Evolutionary conservation across 192 early-diverging fungal genomes (phyloP).

Genomic region (Entomortierella beljakovae): DNA sequence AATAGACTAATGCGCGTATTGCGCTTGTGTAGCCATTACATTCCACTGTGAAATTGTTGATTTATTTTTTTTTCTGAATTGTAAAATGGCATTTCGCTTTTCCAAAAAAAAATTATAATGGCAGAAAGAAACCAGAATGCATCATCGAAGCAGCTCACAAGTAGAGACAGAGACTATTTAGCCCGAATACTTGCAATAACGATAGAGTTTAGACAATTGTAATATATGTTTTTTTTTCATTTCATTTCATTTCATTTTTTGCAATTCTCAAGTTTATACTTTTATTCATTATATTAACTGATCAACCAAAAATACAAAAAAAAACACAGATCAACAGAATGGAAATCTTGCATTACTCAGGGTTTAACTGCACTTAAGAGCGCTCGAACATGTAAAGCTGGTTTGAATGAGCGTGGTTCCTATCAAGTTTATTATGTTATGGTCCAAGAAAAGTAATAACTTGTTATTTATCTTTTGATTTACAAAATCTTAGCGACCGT

Average conservation of each 20-base stretch:
- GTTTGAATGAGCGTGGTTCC: neutral
- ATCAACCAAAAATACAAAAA: neutral
- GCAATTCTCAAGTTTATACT: neutral
- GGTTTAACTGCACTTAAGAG: constrained; percentile 35
- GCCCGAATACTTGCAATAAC: constrained; percentile 17
- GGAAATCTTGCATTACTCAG: constrained; percentile 24
- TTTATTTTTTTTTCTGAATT: constrained; percentile 27
- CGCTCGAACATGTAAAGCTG: constrained; percentile 31
- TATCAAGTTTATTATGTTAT: neutral
- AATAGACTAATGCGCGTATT: neutral
- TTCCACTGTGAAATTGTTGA: no score
- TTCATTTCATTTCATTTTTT: neutral
- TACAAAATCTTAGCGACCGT: constrained; percentile 13
- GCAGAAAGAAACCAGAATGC: neutral
- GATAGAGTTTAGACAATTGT: constrained; percentile 43
- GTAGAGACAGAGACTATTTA: constrained; percentile 37
- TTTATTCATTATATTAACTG: neutral
- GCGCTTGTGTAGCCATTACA: no score
- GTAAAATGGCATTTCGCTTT: constrained; percentile 21
- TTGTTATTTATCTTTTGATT: constrained; percentile 8
- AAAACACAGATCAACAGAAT: constrained; percentile 28
- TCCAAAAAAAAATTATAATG: neutral
- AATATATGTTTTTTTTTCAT: no score
- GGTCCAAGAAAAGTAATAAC: neutral
- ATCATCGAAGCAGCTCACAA: constrained; percentile 21